phyloP scores from a whole-genome alignment of 2,329 filamentous ascomycete genomes.

The Tolypocladium sp. region DNA sequence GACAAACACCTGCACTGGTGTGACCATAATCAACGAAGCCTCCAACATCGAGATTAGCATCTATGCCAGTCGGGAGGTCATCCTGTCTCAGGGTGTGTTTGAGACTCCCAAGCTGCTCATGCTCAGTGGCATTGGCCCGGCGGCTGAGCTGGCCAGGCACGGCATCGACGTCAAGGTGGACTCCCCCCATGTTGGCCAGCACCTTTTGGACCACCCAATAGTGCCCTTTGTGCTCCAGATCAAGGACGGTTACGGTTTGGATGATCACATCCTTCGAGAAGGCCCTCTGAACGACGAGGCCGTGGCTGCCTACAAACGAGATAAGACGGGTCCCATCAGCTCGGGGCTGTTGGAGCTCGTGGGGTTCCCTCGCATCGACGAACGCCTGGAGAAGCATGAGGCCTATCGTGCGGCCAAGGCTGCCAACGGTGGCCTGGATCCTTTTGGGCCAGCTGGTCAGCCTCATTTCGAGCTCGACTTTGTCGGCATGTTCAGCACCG shows the following conservation, averaged over 20 bases:
- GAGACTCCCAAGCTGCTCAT: conserved; percentile 58
- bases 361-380: conserved; percentile 48
- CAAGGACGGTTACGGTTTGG: conserved; percentile 29
- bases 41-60: conserved; percentile 31
- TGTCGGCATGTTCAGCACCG: conserved; percentile 44
- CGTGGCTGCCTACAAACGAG: conserved; percentile 23
- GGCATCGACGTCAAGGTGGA: conserved; percentile 45
- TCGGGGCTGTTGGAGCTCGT: conserved; percentile 39
- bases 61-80: conserved; percentile 38
- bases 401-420: conserved; percentile 34
- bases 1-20: conserved; percentile 30
- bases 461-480: conserved; percentile 57
- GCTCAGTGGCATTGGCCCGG: conserved; percentile 53
- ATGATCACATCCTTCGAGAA: conserved; percentile 29
- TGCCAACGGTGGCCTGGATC: conserved; percentile 36
- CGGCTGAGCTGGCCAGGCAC: conserved; percentile 39
- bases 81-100: conserved; percentile 43
- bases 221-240: conserved; percentile 39
- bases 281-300: conserved; percentile 23
- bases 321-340: conserved; percentile 28
- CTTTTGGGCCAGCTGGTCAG: conserved; percentile 46
- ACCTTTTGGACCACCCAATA: conserved; percentile 54
- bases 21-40: conserved; percentile 30
- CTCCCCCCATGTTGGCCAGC: conserved; percentile 53
- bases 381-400: conserved; percentile 36